Evolutionary conservation across 2,329 filamentous ascomycete species (phyloP).

Genomic region (Fusarium napiforme): DNA sequence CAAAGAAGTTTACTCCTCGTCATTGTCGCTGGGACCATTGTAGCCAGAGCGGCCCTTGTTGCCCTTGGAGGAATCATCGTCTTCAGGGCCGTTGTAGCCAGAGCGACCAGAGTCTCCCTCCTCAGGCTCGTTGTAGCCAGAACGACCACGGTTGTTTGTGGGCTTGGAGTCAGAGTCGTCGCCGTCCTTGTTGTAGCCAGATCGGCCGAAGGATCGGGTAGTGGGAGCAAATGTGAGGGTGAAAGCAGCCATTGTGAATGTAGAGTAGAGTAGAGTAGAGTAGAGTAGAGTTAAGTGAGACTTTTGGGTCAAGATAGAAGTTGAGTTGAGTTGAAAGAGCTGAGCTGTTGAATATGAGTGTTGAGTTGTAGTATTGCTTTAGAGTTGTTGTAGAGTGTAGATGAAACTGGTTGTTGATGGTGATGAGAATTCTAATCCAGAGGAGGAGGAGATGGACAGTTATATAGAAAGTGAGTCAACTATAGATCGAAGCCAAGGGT

Average conservation of each 20-base stretch:
- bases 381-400: constrained; percentile 9
- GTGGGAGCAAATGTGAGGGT: constrained; percentile 41
- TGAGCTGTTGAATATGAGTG: constrained; percentile 1
- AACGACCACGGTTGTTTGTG: constrained; percentile 53
- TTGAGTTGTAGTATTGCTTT: not conserved
- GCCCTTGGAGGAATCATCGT: constrained; percentile 44
- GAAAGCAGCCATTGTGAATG: constrained; percentile 47
- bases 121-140: constrained; percentile 56
- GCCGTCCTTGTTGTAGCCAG: constrained; percentile 41
- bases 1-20: constrained; percentile 43
- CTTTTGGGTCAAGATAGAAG: not conserved
- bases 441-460: constrained; percentile 15
- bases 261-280: not conserved
- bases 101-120: constrained; percentile 53
- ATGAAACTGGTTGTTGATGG: constrained; percentile 18
- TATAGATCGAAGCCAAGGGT: constrained; percentile 2
- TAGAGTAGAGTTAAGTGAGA: not conserved
- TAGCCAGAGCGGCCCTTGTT: constrained; percentile 56
- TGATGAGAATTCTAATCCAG: constrained; percentile 20
- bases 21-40: constrained; percentile 53
- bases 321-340: not conserved
- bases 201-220: constrained; percentile 41
- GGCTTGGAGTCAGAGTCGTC: constrained; percentile 48
- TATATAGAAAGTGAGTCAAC: constrained; percentile 29
- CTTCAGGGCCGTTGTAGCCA: constrained; percentile 54